phyloP scores from a whole-genome alignment of 2,329 filamentous ascomycete genomes.

The Anthostomella pinea region DNA sequence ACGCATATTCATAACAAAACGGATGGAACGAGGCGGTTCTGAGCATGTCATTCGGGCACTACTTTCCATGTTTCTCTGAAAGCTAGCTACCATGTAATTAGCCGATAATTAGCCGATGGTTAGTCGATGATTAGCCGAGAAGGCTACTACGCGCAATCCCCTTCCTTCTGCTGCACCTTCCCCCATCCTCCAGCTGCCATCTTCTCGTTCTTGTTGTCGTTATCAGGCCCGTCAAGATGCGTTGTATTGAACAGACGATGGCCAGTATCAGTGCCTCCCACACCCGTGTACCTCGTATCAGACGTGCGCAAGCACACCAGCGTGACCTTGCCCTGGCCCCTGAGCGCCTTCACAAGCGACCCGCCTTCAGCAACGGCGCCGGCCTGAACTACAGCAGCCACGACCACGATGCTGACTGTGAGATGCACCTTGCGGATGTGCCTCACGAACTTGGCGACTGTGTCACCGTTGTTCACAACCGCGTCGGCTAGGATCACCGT shows the following conservation, averaged over 20 bases:
- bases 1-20: too few relatives aligned
- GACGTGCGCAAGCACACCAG: constrained; percentile 55
- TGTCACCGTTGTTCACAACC: constrained; percentile 57
- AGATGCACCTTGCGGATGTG: constrained; percentile 41
- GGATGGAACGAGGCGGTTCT: too few relatives aligned
- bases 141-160: too few relatives aligned
- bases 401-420: constrained; percentile 27
- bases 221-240: constrained; percentile 35
- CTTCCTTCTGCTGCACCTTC: too few relatives aligned
- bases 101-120: too few relatives aligned
- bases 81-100: too few relatives aligned
- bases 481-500: constrained; percentile 57
- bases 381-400: constrained; percentile 48
- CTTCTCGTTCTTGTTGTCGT: too few relatives aligned
- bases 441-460: constrained; percentile 46
- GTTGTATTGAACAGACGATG: constrained; percentile 60
- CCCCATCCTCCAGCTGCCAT: too few relatives aligned
- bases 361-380: constrained; percentile 21
- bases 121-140: too few relatives aligned
- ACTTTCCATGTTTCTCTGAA: too few relatives aligned
- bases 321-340: constrained; percentile 28
- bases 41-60: too few relatives aligned
- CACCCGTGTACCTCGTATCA: constrained; percentile 53
- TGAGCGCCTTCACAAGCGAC: constrained; percentile 6
- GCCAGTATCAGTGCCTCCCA: constrained; percentile 53